Conservation (phyloP, 176 grass and related monocot genomes). For the Ampelocalamus luodianensis region DNA sequence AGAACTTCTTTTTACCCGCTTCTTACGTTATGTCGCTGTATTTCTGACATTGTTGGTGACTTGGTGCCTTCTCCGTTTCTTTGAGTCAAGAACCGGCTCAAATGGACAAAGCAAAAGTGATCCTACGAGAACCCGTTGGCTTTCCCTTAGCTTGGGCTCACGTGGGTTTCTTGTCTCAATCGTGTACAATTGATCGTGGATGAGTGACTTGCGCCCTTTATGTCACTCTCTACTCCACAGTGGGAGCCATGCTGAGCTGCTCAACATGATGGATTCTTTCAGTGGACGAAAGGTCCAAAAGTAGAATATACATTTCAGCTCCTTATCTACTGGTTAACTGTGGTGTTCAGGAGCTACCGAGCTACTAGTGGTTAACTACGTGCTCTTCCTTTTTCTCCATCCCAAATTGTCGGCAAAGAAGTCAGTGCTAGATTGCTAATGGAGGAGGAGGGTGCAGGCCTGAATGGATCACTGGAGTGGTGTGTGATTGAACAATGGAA, state of each 20-base stretch:
- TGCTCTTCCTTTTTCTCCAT: neutral
- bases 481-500: neutral
- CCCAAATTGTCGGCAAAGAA: neutral
- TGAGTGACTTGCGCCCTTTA: slow-evolving; percentile 1
- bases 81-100: neutral
- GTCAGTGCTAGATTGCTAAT: neutral
- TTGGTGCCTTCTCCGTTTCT: neutral
- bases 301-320: neutral
- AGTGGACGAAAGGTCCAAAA: neutral
- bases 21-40: slow-evolving; percentile 2
- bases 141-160: neutral
- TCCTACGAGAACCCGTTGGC: neutral
- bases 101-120: neutral
- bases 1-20: neutral
- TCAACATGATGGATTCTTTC: neutral
- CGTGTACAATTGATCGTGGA: slow-evolving; percentile 2
- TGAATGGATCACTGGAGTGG: neutral
- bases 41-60: neutral
- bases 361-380: neutral
- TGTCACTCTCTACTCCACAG: slow-evolving; percentile 22
- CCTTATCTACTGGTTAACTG: neutral
- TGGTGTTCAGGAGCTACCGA: neutral
- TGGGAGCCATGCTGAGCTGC: slow-evolving; percentile 25
- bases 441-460: neutral
- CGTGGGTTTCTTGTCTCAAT: slow-evolving; percentile 24